phyloP scores from a whole-genome alignment of 139 green algal species.

The Micractinium conductrix region DNA sequence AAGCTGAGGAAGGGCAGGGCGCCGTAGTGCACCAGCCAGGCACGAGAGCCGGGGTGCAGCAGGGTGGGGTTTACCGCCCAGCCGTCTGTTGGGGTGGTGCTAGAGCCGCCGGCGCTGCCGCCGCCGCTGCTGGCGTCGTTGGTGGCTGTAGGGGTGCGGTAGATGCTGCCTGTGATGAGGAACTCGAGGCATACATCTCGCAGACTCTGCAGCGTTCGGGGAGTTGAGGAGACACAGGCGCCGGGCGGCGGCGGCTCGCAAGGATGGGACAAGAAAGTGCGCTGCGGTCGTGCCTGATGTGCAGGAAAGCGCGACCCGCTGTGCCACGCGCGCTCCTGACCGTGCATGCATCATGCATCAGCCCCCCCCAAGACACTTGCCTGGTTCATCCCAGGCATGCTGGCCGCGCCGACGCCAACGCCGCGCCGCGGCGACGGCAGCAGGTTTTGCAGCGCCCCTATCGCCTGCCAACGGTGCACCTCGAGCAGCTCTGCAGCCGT shows the following conservation, averaged over 20 bases:
- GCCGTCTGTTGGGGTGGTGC: too few relatives aligned
- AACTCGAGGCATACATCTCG: neutral
- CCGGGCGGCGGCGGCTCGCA: too few relatives aligned
- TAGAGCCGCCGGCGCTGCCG: neutral
- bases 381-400: neutral
- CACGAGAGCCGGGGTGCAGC: neutral
- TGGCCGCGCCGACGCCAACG: too few relatives aligned
- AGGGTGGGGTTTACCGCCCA: conserved; percentile 13
- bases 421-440: neutral
- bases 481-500: neutral
- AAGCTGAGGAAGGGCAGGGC: neutral
- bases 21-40: conserved; percentile 16
- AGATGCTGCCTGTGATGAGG: conserved; percentile 10
- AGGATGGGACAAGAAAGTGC: too few relatives aligned
- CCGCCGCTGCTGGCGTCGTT: neutral
- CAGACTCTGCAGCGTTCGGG: neutral
- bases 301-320: too few relatives aligned
- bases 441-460: neutral
- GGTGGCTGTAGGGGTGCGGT: neutral
- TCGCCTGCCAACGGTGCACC: neutral
- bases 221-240: too few relatives aligned
- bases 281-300: too few relatives aligned
- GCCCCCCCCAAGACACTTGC: neutral
- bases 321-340: too few relatives aligned
- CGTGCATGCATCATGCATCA: too few relatives aligned